Evolutionary conservation across 2,329 filamentous ascomycete species (phyloP).

Genomic region (Fusarium lateritium): DNA sequence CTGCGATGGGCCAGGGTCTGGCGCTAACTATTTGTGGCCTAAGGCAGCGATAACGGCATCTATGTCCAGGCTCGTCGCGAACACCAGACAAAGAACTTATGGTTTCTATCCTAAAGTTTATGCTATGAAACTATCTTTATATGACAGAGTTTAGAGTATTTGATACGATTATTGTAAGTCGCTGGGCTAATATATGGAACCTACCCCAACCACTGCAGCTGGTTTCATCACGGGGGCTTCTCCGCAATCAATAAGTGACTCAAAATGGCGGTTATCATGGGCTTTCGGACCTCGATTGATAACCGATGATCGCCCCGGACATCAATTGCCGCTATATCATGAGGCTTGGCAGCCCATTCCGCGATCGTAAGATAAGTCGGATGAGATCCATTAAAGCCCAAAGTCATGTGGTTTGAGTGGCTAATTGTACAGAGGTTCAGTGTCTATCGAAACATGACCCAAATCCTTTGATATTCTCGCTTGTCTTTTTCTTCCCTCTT

Average conservation of each 20-base stretch:
- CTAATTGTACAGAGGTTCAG: slow-evolving; percentile 26
- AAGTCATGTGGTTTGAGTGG: slow-evolving; percentile 22
- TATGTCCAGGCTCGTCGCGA: not conserved
- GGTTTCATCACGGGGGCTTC: slow-evolving; percentile 44
- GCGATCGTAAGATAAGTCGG: slow-evolving; percentile 31
- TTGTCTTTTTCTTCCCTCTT: slow-evolving; percentile 14
- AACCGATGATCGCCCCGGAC: slow-evolving; percentile 16
- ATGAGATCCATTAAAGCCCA: slow-evolving; percentile 16
- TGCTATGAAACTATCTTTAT: too few species aligned
- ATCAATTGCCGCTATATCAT: slow-evolving; percentile 25
- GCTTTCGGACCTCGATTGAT: slow-evolving; percentile 2
- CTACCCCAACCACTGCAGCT: slow-evolving; percentile 32
- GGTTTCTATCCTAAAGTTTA: too few species aligned
- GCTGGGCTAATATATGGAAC: slow-evolving; percentile 3
- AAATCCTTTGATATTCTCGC: slow-evolving; percentile 12
- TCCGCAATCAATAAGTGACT: slow-evolving; percentile 42
- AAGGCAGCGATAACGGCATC: slow-evolving; percentile 54
- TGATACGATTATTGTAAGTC: not conserved
- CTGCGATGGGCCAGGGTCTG: slow-evolving; percentile 42
- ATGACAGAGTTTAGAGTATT: too few species aligned
- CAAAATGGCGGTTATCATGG: slow-evolving; percentile 34
- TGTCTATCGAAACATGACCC: slow-evolving; percentile 33
- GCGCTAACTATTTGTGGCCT: slow-evolving; percentile 54
- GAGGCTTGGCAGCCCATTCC: slow-evolving; percentile 31
- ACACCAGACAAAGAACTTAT: too few species aligned